Base-by-base conservation (phyloP, 768 basidiomycete species). In the Ramaria sp. region DNA sequence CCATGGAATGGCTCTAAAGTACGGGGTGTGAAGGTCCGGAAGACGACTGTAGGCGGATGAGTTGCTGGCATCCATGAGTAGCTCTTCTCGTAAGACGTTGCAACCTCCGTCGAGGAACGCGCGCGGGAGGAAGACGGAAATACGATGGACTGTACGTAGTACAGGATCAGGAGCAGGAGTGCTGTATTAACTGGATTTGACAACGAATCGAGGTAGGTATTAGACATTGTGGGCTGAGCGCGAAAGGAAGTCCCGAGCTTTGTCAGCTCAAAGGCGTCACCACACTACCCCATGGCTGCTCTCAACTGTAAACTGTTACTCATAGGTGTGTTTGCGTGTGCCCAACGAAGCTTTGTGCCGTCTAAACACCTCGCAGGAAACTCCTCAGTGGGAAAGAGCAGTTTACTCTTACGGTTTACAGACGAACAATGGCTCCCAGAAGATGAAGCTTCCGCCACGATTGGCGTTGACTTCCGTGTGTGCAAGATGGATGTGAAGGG, bases 371-470 rank as follows among this genome's bases (percentile, higher is more conserved):
- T 27, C 27, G 27, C 27, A 60, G 88, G 88, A 37, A 91, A 91
- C 65, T 86, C 88, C 10, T 89, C 87, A 3, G 95, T 98, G 15
- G 95, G 95, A 63, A 90, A 93, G 76, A 91, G 88, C 60, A 92
- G 90, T 63, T 74, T 98, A 13, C 69, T 98, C 3, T 73, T 98
- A 9, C 80, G 95, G n/a, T 98, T 97, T 74, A 93, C 93, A 2
- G 94, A 97, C 67, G 89, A 95, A 71, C 88, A 91, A 64, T 97
- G 93, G 86, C 72, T 97, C 19, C 84, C 89, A 7, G 88, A 91
- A 67, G 92, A 94, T 66, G 91, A 93, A 70, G 82, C 84, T 48
- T 88, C 82, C 60, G 86, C 88, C 30, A 91, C 88, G 24, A 90
- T 88, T 64, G 84, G 88, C 9, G 88, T 91, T 1, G 88, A 91